Evolutionary conservation across 495 filamentous ascomycete species (phyloP), one percentile per base, ranked within the genome.

Genomic region (Hypoxylon fragiforme): DNA sequence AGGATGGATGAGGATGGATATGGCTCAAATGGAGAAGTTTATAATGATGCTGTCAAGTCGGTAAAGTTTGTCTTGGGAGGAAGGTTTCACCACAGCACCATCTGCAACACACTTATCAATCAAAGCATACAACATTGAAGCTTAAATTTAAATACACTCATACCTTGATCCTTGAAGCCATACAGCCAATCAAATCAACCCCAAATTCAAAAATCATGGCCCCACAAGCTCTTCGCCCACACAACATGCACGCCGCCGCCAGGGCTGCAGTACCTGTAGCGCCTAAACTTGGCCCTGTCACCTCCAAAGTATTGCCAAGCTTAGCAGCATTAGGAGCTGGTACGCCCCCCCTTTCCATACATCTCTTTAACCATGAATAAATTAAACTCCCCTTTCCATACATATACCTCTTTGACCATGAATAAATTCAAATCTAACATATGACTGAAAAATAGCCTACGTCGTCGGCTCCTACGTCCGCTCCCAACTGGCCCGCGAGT

Each of bases 391-490:
- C 36, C 16, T 34, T 13, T 26, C 12, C 30, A 20, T 12, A 30
- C 11, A 13, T 12, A n/a, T n/a, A n/a, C n/a, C 26, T 32, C 19
- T 11, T 40, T 26, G 7, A 3, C 20, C 7, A 15, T 28, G 19
- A 15, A 16, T 36, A 7, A 13, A 31, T 16, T n/a, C n/a, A n/a
- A n/a, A n/a, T n/a, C n/a, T n/a, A n/a, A n/a, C n/a, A n/a, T n/a
- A n/a, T n/a, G n/a, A n/a, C n/a, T n/a, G n/a, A n/a, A n/a, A n/a
- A 55, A 62, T 54, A 61, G 63, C 67, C 38, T 69, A 59, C 21
- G 60, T 58, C 30, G 67, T 73, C 6, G 63, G 57, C 28, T 24
- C 62, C 1, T 74, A 66, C 49, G 54, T 74, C 15, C 51, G 50
- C 4, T 55, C 57, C 3, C 71, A 74, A 30, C 61, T 74, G 1